Percentiles rank a stretch among this genome's conserved stretches.
Conservation (phyloP, 228 moss, liverwort and hornwort species). For the Sphagnum fallax region DNA sequence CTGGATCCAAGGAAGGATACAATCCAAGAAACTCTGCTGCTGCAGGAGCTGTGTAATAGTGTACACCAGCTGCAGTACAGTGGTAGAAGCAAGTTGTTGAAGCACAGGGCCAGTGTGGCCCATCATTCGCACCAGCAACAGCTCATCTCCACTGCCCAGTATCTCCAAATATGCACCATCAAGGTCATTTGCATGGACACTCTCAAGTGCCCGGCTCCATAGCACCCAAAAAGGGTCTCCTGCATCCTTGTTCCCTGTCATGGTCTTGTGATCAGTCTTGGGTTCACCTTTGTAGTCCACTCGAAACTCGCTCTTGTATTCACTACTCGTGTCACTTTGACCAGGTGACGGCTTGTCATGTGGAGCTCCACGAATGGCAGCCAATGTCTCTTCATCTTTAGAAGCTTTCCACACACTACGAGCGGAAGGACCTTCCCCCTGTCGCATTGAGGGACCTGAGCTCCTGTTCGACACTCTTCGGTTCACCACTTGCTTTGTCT, state of each 20-base stretch:
- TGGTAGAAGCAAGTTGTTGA: constrained; percentile 45
- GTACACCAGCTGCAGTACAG: constrained; percentile 46
- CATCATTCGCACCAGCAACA: constrained; percentile 75
- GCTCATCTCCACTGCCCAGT: constrained; percentile 65
- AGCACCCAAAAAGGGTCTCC: constrained; percentile 81
- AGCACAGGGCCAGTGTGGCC: constrained; percentile 67
- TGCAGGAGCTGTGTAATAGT: constrained; percentile 58
- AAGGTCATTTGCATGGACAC: constrained; percentile 40
- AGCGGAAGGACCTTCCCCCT: constrained; percentile 49
- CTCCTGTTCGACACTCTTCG: constrained; percentile 52
- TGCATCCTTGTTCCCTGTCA: constrained; percentile 29
- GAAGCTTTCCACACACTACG: constrained; percentile 77
- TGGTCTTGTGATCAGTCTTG: neutral
- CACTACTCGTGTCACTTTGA: constrained; percentile 12
- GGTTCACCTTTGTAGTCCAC: no score
- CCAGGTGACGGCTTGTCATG: constrained; percentile 23
- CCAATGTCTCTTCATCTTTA: constrained; percentile 74
- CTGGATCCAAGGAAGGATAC: constrained; percentile 75
- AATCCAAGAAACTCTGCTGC: constrained; percentile 75
- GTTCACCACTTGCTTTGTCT: constrained; percentile 40
- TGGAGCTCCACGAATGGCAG: constrained; percentile 53
- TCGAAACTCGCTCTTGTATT: constrained; percentile 10
- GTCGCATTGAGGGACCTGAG: constrained; percentile 20
- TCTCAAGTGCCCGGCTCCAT: constrained; percentile 86
- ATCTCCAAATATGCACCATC: constrained; percentile 69